A percentile compares a stretch with the other conserved stretches of the same genome.
These are phyloP conservation scores for Suillus weaverae DNA, from an alignment of 768 basidiomycete species.

Conservation along the genomic window DNA sequence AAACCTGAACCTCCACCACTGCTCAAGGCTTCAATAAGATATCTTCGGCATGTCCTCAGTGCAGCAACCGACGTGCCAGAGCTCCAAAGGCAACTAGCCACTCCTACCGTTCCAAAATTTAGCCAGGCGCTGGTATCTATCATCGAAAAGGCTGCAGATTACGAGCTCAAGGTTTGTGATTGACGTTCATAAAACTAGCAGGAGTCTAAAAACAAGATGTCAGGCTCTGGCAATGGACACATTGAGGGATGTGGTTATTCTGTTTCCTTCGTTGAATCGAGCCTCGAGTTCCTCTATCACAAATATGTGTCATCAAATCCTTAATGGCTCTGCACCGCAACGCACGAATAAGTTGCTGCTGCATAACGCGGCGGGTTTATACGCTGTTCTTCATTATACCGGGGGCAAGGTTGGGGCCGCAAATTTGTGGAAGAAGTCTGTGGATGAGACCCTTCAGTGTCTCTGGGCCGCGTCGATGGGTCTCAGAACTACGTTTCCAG, in stretches of 20 bases:
- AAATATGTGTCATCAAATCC: conserved; percentile 50
- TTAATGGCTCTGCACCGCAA: conserved; percentile 53
- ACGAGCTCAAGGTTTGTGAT: conserved; percentile 52
- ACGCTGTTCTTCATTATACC: conserved; percentile 62
- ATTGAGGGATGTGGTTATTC: conserved; percentile 53
- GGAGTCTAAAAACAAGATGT: background rate
- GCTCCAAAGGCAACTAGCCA: conserved; percentile 77
- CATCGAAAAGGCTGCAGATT: conserved; percentile 49
- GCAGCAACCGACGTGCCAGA: conserved; percentile 62
- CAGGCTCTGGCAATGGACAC: conserved; percentile 50
- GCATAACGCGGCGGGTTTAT: conserved; percentile 55
- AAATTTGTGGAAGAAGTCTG: conserved; percentile 69
- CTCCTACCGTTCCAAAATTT: conserved; percentile 74
- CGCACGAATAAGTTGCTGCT: conserved; percentile 42
- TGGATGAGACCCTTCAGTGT: conserved; percentile 68
- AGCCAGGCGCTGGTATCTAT: conserved; percentile 56
- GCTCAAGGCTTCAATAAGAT: conserved; percentile 63
- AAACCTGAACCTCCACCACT: conserved; percentile 65
- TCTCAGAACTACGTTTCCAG: conserved; percentile 60
- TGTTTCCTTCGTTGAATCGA: conserved; percentile 70
- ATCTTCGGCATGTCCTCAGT: conserved; percentile 62
- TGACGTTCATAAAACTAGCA: background rate
- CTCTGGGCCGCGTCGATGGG: conserved; percentile 62
- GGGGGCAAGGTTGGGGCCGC: conserved; percentile 80
- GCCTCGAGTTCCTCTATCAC: conserved; percentile 53